These are phyloP conservation scores for Encephalitozoon intestinalis DNA, from an alignment of 371 early-diverging fungal species.

Conservation along the genomic window DNA sequence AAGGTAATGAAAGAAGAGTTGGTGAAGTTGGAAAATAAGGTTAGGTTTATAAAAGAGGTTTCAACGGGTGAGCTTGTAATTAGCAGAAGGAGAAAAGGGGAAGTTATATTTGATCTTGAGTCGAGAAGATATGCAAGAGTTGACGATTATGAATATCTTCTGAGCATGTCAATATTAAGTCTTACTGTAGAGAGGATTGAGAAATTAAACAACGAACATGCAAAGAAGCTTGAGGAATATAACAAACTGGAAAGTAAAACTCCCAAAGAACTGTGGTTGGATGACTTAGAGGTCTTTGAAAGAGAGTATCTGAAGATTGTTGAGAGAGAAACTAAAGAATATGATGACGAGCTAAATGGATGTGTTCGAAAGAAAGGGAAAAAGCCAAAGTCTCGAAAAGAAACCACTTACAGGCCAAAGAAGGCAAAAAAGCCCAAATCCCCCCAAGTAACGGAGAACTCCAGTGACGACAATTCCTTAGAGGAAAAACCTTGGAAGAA, in stretches of 20 bases:
- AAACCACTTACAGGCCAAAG: background rate
- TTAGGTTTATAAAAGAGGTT: constrained; percentile 81
- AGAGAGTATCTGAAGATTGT: constrained; percentile 20
- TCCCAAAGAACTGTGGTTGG: constrained; percentile 75
- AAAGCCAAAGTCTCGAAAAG: background rate
- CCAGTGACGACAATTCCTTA: background rate
- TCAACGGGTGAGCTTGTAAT: constrained; percentile 72
- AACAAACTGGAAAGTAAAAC: constrained; percentile 66
- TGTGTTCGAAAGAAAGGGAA: constrained; percentile 5
- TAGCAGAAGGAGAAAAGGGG: constrained; percentile 72
- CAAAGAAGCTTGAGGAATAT: constrained; percentile 67
- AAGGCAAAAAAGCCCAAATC: background rate
- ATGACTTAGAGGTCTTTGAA: constrained; percentile 66
- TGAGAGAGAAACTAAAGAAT: constrained; percentile 31
- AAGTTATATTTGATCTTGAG: constrained; percentile 71
- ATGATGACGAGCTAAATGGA: constrained; percentile 14
- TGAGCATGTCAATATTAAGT: constrained; percentile 79
- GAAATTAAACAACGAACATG: constrained; percentile 68
- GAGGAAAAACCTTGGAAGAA: constrained; percentile 26
- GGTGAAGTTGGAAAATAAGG: constrained; percentile 74
- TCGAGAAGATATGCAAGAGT: constrained; percentile 67
- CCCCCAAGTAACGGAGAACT: background rate
- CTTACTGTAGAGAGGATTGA: constrained; percentile 81
- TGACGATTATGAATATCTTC: constrained; percentile 75
- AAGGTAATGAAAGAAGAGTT: constrained; percentile 68